Evolutionary conservation across 495 filamentous ascomycete species (phyloP).

Genomic region (Aspergillus ellipticus): DNA sequence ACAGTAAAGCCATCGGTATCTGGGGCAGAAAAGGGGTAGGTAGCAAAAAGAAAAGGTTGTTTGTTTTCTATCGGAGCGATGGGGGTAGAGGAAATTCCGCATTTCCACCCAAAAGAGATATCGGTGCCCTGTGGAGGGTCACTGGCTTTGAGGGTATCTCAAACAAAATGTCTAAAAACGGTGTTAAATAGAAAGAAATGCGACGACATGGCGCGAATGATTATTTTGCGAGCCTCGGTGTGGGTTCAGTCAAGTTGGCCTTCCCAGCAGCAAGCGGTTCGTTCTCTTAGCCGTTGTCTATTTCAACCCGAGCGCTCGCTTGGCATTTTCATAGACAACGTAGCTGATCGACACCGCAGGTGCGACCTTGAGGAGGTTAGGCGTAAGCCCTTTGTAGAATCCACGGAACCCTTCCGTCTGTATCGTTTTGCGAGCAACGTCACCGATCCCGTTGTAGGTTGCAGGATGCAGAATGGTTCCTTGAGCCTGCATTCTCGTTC

Average conservation of each 20-base stretch:
- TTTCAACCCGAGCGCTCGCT: conserved; percentile 67
- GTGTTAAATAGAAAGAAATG: conserved; percentile 10
- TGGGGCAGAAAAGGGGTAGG: neutral
- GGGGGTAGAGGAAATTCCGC: neutral
- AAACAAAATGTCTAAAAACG: conserved; percentile 19
- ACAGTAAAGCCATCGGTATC: conserved; percentile 1
- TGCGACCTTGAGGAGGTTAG: conserved; percentile 94
- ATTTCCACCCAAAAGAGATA: conserved; percentile 10
- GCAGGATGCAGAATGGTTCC: conserved; percentile 87
- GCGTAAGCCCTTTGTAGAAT: conserved; percentile 91
- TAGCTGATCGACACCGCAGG: conserved; percentile 97
- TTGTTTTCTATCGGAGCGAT: conserved; percentile 6
- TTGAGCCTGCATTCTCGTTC: conserved; percentile 91
- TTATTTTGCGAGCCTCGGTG: neutral
- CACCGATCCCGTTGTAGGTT: conserved; percentile 83
- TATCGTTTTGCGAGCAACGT: conserved; percentile 79
- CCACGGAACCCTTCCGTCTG: conserved; percentile 79
- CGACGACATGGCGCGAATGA: neutral
- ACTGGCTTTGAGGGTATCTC: conserved; percentile 30
- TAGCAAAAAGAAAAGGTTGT: neutral
- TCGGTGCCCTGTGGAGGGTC: conserved; percentile 1
- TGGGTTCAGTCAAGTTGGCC: neutral
- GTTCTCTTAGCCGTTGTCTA: conserved; percentile 29
- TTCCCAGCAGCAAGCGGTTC: neutral
- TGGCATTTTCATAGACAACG: conserved; percentile 95